A percentile compares a stretch with the other conserved stretches of the same genome.
Conservation (phyloP, 2,329 filamentous ascomycete species). For the Aspergillus sojae region DNA sequence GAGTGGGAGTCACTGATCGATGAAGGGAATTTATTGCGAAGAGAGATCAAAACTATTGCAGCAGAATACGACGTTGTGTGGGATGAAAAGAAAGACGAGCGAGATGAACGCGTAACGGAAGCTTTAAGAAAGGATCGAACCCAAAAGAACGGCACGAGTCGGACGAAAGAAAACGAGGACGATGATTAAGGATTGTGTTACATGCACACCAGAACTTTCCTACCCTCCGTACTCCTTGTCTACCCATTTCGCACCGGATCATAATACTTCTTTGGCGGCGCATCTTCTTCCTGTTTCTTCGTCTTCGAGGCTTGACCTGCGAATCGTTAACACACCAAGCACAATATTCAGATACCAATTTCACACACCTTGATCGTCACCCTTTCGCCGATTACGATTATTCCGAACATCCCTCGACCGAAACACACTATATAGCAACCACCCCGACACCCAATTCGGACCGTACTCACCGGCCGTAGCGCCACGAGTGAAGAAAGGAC, state of each 20-base stretch:
- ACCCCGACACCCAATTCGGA: conserved; percentile 51
- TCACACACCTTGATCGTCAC: conserved; percentile 27
- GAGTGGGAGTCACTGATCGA: conserved; percentile 79
- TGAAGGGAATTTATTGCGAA: conserved; percentile 74
- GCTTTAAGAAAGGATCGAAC: conserved; percentile 55
- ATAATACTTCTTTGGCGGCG: conserved; percentile 41
- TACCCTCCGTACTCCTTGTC: not conserved
- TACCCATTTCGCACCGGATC: conserved; percentile 44
- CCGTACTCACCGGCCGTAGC: conserved; percentile 47
- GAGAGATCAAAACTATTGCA: conserved; percentile 78
- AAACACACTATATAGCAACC: conserved; percentile 52
- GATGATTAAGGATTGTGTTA: conserved; percentile 9
- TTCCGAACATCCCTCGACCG: conserved; percentile 50
- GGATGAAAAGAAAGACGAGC: conserved; percentile 76
- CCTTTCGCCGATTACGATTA: conserved; percentile 47
- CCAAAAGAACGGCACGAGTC: conserved; percentile 33
- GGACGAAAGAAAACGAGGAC: conserved; percentile 4
- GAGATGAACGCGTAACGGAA: conserved; percentile 60
- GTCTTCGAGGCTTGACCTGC: conserved; percentile 25
- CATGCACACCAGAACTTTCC: not conserved
- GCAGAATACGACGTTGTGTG: conserved; percentile 89
- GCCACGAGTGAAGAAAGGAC: conserved; percentile 44
- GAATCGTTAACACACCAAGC: not conserved
- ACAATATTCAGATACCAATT: not conserved
- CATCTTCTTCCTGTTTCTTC: conserved; percentile 28